Percentiles rank a stretch among this genome's conserved stretches.
Evolutionary conservation across 768 basidiomycete species (phyloP).

Genomic region (Collybia nuda): DNA sequence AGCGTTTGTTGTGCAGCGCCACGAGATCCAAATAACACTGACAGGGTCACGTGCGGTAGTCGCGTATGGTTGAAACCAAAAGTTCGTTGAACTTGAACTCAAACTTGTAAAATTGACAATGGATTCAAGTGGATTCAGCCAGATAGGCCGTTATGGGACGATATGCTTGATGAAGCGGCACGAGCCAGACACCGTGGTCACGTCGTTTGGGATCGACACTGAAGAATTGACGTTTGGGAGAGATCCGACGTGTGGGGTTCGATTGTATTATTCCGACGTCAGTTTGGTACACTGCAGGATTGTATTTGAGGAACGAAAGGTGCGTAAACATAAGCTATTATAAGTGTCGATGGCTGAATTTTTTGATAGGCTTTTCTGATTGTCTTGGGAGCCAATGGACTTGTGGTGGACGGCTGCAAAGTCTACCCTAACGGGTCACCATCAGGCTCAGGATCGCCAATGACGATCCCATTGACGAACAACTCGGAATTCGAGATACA

Average conservation of each 20-base stretch:
- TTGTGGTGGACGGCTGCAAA: constrained; percentile 60
- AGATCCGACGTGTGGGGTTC: constrained; percentile 60
- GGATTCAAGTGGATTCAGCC: constrained; percentile 44
- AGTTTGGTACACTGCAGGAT: constrained; percentile 67
- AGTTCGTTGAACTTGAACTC: too few species aligned
- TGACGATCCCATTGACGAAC: constrained; percentile 64
- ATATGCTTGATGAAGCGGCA: constrained; percentile 60
- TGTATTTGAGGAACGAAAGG: constrained; percentile 66
- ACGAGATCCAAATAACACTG: too few species aligned
- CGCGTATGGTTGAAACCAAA: too few species aligned
- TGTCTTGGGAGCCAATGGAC: constrained; percentile 58
- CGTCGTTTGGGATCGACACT: constrained; percentile 73
- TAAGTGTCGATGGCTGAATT: too few species aligned
- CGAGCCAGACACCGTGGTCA: constrained; percentile 45
- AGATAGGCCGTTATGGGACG: constrained; percentile 67
- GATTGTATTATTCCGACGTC: constrained; percentile 68
- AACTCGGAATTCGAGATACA: constrained; percentile 68
- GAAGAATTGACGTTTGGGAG: constrained; percentile 69
- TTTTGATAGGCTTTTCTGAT: constrained; percentile 60
- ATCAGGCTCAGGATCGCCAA: constrained; percentile 27
- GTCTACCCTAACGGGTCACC: constrained; percentile 46
- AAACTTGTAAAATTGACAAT: too few species aligned
- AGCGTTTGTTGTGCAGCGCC: too few species aligned
- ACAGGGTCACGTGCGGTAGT: too few species aligned
- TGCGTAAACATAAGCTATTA: constrained; percentile 18